Percentiles rank a stretch among this genome's conserved stretches.
Evolutionary conservation across 176 grass and related monocot genomes (phyloP).

Genomic region (Rhynchospora breviuscula): DNA sequence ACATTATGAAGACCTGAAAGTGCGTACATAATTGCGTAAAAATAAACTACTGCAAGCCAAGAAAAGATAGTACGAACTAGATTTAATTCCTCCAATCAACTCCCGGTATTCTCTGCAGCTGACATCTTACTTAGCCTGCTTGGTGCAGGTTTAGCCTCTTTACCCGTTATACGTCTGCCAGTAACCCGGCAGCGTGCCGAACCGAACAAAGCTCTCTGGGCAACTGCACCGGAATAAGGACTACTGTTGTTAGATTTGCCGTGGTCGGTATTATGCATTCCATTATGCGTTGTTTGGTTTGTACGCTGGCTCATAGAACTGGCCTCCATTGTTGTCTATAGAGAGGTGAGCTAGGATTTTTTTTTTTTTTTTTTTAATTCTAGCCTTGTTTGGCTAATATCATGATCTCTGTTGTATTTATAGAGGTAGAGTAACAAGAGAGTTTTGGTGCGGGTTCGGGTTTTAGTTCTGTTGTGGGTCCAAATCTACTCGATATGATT

Average conservation of each 20-base stretch:
- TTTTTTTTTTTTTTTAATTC: background rate
- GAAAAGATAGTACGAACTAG: background rate
- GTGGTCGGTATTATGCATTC: background rate
- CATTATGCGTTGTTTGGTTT: conserved; percentile 2
- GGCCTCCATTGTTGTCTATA: conserved; percentile 28
- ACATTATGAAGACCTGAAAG: background rate
- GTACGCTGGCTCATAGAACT: conserved; percentile 9
- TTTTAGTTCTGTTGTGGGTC: background rate
- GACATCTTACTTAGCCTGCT: conserved; percentile 73
- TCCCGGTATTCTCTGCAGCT: conserved; percentile 26
- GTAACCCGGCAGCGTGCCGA: conserved; percentile 13
- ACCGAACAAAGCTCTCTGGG: conserved; percentile 48
- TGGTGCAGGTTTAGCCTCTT: conserved; percentile 29
- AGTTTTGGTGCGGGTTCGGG: background rate
- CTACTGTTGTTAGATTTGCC: conserved; percentile 28
- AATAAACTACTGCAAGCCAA: background rate
- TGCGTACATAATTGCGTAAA: background rate
- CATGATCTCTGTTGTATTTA: background rate
- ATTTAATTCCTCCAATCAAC: background rate
- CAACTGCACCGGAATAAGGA: conserved; percentile 46
- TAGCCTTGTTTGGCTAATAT: conserved; percentile 10
- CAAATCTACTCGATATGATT: background rate
- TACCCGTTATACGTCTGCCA: conserved; percentile 8
- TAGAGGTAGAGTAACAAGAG: background rate
- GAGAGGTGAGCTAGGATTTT: background rate